Conservation (phyloP, 2,329 filamentous ascomycete species). For the Aspergillus chevalieri region DNA sequence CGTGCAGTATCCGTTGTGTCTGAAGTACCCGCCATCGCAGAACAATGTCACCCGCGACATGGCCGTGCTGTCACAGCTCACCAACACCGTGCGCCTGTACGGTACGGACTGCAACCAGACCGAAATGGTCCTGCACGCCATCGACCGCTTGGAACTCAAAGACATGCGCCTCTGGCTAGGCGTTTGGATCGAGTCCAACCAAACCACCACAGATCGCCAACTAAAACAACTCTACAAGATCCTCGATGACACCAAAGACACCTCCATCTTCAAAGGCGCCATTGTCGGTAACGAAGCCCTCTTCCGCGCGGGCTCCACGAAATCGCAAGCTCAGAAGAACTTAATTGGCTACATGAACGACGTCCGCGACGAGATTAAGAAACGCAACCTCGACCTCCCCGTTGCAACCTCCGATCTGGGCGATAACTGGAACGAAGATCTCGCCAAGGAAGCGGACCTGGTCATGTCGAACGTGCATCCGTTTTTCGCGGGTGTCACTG, state of each 20-base stretch:
- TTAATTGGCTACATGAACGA: slow-evolving; percentile 60
- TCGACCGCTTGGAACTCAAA: slow-evolving; percentile 63
- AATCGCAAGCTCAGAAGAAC: slow-evolving; percentile 59
- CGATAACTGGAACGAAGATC: slow-evolving; percentile 69
- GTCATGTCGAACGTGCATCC: slow-evolving; percentile 97
- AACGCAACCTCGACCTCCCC: slow-evolving; percentile 61
- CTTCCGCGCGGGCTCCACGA: slow-evolving; percentile 42
- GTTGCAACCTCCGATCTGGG: slow-evolving; percentile 86
- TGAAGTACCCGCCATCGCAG: slow-evolving; percentile 71
- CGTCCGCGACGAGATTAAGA: slow-evolving; percentile 67
- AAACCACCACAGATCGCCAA: slow-evolving; percentile 77
- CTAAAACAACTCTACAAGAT: slow-evolving; percentile 78
- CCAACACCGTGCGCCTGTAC: slow-evolving; percentile 80
- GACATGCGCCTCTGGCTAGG: slow-evolving; percentile 89
- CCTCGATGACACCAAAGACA: slow-evolving; percentile 50
- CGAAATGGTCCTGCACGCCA: slow-evolving; percentile 80
- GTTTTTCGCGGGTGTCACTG: slow-evolving; percentile 78
- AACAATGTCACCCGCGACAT: slow-evolving; percentile 92
- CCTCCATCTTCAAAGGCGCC: slow-evolving; percentile 52
- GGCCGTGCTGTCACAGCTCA: slow-evolving; percentile 82
- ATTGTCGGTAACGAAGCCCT: slow-evolving; percentile 61
- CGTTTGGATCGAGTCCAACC: slow-evolving; percentile 82
- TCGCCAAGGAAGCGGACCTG: slow-evolving; percentile 69
- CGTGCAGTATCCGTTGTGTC: slow-evolving; percentile 79
- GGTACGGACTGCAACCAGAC: slow-evolving; percentile 98